Evolutionary conservation across 140 eudicot species (phyloP).

Genomic region (Senecio squalidus): DNA sequence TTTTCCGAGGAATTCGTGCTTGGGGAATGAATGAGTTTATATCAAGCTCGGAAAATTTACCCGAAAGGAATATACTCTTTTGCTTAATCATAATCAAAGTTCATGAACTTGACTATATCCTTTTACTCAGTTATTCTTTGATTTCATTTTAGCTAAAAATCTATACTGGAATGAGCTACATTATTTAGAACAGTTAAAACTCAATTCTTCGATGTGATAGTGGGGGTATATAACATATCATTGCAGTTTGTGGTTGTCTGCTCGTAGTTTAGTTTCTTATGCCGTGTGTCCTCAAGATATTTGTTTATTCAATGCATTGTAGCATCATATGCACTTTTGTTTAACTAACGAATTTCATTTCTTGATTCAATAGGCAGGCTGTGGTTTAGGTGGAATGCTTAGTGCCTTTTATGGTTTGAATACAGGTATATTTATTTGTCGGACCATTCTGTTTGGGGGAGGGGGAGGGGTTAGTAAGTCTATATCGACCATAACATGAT

Average conservation of each 20-base stretch:
- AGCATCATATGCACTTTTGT: constrained; percentile 11
- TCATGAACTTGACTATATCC: background rate
- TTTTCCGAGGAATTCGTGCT: background rate
- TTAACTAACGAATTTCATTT: background rate
- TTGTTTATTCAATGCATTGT: background rate
- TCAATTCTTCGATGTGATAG: background rate
- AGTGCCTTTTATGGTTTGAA: constrained; percentile 69
- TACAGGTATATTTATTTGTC: constrained; percentile 35
- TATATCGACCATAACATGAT: constrained; percentile 6
- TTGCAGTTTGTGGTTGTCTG: too few relatives aligned
- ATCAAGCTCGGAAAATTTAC: constrained; percentile 3
- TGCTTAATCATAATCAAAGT: background rate
- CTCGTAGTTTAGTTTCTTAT: too few relatives aligned
- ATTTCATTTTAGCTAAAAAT: background rate
- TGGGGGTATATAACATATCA: background rate
- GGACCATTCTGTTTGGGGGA: background rate
- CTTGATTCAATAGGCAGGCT: constrained; percentile 49
- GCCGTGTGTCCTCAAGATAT: background rate
- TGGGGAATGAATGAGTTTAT: background rate
- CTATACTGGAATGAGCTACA: background rate
- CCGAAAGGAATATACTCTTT: background rate
- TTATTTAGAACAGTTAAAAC: background rate
- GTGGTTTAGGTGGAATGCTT: constrained; percentile 73
- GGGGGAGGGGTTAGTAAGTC: background rate
- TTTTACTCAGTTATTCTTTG: background rate